Evolutionary conservation across 1,284 basidiomycete genomes (phyloP).

Genomic region (Polyporus tsugae): DNA sequence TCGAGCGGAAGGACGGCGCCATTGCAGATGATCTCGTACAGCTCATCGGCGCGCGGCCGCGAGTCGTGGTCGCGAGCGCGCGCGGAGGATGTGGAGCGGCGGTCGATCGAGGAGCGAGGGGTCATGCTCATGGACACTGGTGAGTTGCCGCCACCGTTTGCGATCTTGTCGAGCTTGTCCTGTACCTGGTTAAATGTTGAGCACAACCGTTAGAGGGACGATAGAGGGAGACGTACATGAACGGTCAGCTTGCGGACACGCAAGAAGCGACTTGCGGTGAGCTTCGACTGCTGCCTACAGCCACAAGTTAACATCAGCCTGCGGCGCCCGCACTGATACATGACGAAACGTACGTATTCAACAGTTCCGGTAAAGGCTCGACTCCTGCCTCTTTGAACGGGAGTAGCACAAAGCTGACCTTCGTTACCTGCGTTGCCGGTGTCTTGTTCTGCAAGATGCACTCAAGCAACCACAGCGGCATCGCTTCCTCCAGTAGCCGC

Average conservation of each 20-base stretch:
- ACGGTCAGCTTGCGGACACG: slow-evolving; percentile 84
- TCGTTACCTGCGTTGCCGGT: slow-evolving; percentile 59
- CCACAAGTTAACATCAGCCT: slow-evolving; percentile 20
- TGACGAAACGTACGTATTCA: slow-evolving; percentile 70
- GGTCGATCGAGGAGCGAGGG: slow-evolving; percentile 56
- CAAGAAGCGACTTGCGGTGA: slow-evolving; percentile 89
- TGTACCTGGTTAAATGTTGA: slow-evolving; percentile 61
- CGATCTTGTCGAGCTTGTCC: slow-evolving; percentile 83
- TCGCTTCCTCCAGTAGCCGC: slow-evolving; percentile 74
- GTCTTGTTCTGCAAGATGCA: slow-evolving; percentile 81
- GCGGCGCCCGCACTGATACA: slow-evolving; percentile 3
- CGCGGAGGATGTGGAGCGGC: slow-evolving; percentile 35
- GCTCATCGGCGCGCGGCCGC: slow-evolving; percentile 69
- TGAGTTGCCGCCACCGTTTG: slow-evolving; percentile 31
- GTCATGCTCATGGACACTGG: slow-evolving; percentile 46
- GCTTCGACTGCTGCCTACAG: slow-evolving; percentile 76
- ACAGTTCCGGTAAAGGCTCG: slow-evolving; percentile 74
- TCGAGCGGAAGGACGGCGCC: slow-evolving; percentile 80
- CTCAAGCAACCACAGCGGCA: slow-evolving; percentile 92
- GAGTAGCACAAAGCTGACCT: slow-evolving; percentile 89
- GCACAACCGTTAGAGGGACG: neutral
- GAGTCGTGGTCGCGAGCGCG: slow-evolving; percentile 26
- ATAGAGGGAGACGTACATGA: slow-evolving; percentile 66
- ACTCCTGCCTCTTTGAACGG: slow-evolving; percentile 72
- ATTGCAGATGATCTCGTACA: slow-evolving; percentile 90